Percentiles rank a stretch among this genome's conserved stretches.
Evolutionary conservation across 257 asterid genomes (phyloP).

Genomic region (Solanum etuberosum): DNA sequence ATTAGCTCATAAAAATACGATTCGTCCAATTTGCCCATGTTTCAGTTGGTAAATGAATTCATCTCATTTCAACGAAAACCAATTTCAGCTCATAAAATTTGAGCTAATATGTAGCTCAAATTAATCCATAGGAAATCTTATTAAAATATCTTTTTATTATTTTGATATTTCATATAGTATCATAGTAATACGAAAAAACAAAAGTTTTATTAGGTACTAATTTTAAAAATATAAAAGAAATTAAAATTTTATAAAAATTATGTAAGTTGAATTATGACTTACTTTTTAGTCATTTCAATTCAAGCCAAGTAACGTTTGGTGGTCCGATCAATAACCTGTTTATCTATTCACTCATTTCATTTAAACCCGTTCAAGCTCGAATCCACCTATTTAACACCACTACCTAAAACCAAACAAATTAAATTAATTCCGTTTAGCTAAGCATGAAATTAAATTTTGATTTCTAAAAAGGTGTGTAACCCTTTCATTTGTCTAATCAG

Average conservation of each 20-base stretch:
- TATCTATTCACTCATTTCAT: neutral
- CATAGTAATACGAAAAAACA: neutral
- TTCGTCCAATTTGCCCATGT: neutral
- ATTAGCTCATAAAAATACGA: neutral
- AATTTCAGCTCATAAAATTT: neutral
- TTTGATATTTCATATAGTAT: neutral
- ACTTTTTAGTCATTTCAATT: neutral
- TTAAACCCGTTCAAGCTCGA: neutral
- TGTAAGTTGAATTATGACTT: neutral
- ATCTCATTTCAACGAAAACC: neutral
- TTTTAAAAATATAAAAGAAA: neutral
- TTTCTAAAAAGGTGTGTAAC: conserved; percentile 18
- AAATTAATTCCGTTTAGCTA: conserved; percentile 3
- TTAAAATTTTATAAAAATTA: neutral
- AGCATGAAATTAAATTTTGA: conserved; percentile 37
- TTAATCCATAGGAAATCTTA: neutral
- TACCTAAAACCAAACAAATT: neutral
- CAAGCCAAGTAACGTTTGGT: neutral
- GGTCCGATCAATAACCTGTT: neutral
- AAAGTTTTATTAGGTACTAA: neutral
- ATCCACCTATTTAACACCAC: neutral
- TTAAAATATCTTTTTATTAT: neutral
- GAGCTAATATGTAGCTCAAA: neutral
- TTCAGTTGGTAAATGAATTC: neutral
- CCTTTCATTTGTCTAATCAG: conserved; percentile 44